These are phyloP conservation scores for Ganoderma sinense DNA, from an alignment of 1,284 basidiomycete species.

Conservation along the genomic window DNA sequence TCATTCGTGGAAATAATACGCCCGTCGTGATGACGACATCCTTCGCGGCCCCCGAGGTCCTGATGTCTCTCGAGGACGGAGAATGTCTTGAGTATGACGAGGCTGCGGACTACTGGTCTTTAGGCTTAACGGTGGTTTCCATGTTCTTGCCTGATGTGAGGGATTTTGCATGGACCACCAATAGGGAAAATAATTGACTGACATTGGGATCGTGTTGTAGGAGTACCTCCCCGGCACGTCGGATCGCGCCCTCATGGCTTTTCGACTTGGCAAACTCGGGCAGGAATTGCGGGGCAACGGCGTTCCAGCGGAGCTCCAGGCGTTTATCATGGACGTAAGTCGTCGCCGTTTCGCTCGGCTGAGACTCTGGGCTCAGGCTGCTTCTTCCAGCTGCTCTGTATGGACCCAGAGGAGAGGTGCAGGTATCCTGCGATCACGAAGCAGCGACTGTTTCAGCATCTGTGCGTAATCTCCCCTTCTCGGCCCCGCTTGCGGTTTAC, in stretches of 20 bases:
- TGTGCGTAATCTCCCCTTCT: constrained; percentile 8
- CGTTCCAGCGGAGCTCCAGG: constrained; percentile 4
- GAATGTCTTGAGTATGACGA: constrained; percentile 27
- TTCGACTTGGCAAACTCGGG: constrained; percentile 6
- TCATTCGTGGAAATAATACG: constrained; percentile 14
- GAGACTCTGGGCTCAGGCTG: background rate
- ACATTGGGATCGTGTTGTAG: background rate
- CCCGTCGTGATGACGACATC: constrained; percentile 25
- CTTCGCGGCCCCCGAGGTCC: constrained; percentile 38
- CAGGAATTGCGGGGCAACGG: background rate
- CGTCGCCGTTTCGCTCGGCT: background rate
- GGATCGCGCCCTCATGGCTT: constrained; percentile 1
- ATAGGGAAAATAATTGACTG: background rate
- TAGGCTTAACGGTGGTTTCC: constrained; percentile 30
- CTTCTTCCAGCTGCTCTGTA: constrained; percentile 12
- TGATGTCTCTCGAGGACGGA: constrained; percentile 10
- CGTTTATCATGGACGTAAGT: constrained; percentile 22
- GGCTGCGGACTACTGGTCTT: constrained; percentile 36
- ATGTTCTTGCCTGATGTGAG: constrained; percentile 27
- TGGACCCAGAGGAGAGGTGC: constrained; percentile 5
- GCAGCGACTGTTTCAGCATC: constrained; percentile 6
- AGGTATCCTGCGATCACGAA: constrained; percentile 2
- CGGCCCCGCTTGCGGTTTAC: background rate
- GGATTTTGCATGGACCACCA: background rate
- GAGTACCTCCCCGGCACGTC: constrained; percentile 10